phyloP scores from a whole-genome alignment of 2,329 filamentous ascomycete genomes.

The Sarocladiaceae sp. region DNA sequence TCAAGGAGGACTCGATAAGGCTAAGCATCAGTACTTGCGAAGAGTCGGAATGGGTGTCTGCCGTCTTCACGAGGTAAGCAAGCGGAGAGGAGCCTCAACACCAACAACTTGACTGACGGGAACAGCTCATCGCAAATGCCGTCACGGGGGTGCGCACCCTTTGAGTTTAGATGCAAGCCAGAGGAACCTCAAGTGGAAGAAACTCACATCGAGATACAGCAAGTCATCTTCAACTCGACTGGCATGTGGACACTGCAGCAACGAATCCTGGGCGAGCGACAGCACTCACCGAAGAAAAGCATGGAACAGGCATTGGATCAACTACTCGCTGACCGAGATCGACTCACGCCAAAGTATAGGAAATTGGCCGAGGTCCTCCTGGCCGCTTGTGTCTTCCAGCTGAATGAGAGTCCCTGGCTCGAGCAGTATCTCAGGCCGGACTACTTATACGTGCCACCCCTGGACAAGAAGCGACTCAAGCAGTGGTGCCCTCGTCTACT shows the following conservation, averaged over 20 bases:
- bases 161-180: neutral
- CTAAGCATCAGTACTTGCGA: neutral
- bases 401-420: neutral
- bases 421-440: neutral
- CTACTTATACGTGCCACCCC: neutral
- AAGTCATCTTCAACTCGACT: neutral
- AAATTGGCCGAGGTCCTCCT: neutral
- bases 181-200: neutral
- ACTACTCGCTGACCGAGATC: neutral
- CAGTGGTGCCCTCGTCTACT: neutral
- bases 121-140: neutral
- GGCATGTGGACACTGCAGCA: neutral
- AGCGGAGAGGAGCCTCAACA: neutral
- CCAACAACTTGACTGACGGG: neutral
- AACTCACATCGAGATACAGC: neutral
- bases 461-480: conserved; percentile 1
- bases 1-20: neutral
- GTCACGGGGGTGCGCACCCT: neutral
- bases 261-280: too few relatives aligned
- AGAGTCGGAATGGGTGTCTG: neutral
- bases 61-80: neutral
- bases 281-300: neutral
- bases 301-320: neutral
- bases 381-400: conserved; percentile 1
- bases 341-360: neutral